These are phyloP conservation scores for Triglochin maritima DNA, from an alignment of 106 monocot genomes.

Conservation along the genomic window DNA sequence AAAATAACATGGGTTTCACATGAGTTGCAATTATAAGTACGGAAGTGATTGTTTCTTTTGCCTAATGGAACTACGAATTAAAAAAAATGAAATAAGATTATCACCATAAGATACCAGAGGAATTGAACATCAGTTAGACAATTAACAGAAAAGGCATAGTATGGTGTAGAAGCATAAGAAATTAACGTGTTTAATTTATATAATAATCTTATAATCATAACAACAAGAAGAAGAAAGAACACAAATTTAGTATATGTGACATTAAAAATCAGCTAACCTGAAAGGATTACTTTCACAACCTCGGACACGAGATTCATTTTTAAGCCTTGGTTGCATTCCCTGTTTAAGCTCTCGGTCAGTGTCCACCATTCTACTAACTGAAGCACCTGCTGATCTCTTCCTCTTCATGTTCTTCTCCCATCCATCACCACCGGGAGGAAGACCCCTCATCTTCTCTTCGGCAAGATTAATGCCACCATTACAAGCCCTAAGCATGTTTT, in stretches of 20 bases:
- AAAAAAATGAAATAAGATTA: no score
- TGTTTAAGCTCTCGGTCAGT: conserved; percentile 55
- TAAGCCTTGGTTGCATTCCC: conserved; percentile 27
- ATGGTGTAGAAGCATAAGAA: no score
- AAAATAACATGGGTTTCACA: no score
- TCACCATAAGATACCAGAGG: no score
- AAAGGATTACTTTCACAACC: conserved; percentile 33
- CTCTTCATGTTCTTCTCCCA: conserved; percentile 74
- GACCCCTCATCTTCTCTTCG: conserved; percentile 50
- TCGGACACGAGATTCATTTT: conserved; percentile 36
- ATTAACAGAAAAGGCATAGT: no score
- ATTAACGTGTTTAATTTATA: no score
- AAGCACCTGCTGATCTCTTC: conserved; percentile 55
- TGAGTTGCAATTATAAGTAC: no score
- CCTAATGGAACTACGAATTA: no score
- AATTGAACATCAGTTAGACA: no score
- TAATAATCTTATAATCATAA: no score
- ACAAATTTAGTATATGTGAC: neutral
- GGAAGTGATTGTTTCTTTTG: no score
- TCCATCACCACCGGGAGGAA: conserved; percentile 53
- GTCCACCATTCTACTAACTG: conserved; percentile 38
- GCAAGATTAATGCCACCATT: conserved; percentile 20
- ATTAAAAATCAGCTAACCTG: conserved; percentile 23
- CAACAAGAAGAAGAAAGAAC: no score
- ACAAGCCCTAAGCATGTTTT: conserved; percentile 25